A percentile compares a stretch with the other conserved stretches of the same genome.
Evolutionary conservation across 345 rosid species (phyloP).

Genomic region (Syzygium oleosum): DNA sequence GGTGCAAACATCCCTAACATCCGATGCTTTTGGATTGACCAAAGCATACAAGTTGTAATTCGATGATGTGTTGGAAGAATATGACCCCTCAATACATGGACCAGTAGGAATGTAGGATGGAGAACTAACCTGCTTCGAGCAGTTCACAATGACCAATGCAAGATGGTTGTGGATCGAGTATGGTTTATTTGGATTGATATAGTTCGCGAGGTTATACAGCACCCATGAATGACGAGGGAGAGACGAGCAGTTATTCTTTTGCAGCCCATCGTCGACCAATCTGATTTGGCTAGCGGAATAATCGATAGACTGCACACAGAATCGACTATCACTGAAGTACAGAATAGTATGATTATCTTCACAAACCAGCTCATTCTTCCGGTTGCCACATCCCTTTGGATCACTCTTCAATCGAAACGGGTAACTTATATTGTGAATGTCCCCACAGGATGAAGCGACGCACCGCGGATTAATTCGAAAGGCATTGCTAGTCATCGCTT

Average conservation of each 20-base stretch:
- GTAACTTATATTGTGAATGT: neutral
- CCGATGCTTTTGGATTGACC: neutral
- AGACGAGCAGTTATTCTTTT: neutral
- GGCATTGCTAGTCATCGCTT: neutral
- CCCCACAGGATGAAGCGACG: neutral
- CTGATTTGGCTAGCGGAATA: neutral
- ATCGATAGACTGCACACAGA: neutral
- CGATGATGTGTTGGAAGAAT: neutral
- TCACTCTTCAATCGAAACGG: neutral
- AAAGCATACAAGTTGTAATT: neutral
- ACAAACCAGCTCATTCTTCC: neutral
- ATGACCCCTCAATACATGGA: neutral
- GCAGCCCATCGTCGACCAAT: neutral
- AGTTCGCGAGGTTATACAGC: neutral
- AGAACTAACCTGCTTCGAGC: neutral
- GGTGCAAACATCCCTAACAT: neutral
- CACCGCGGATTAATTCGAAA: neutral
- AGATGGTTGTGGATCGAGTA: too few relatives aligned
- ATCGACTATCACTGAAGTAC: fast-evolving
- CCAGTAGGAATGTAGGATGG: neutral
- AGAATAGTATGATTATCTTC: neutral
- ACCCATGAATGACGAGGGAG: neutral
- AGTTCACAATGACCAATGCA: neutral
- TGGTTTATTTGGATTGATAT: fast-evolving
- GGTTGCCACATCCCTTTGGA: neutral